phyloP scores from a whole-genome alignment of 2,329 filamentous ascomycete genomes.

The Penicillium sp. region DNA sequence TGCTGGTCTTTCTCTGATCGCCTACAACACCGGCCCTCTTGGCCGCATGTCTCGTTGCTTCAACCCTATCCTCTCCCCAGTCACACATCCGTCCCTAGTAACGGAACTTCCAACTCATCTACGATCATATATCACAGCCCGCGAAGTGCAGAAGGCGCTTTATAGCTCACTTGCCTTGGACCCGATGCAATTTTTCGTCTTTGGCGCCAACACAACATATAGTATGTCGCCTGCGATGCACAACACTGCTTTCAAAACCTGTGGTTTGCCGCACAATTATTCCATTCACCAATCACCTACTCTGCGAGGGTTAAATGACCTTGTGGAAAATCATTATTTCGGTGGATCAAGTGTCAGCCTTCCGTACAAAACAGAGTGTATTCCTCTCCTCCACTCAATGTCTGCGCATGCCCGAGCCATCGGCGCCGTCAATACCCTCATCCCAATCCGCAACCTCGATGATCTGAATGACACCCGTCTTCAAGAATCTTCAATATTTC shows the following conservation, averaged over 20 bases:
- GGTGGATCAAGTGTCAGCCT: constrained; percentile 71
- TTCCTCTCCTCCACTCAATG: constrained; percentile 63
- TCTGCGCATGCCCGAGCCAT: constrained; percentile 73
- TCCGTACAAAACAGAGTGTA: constrained; percentile 72
- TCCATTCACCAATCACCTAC: constrained; percentile 63
- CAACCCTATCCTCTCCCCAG: constrained; percentile 64
- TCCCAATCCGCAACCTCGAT: constrained; percentile 63
- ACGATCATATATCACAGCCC: constrained; percentile 57
- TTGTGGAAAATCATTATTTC: constrained; percentile 66
- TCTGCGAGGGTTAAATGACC: constrained; percentile 61
- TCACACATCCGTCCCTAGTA: constrained; percentile 53
- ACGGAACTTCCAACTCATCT: constrained; percentile 45
- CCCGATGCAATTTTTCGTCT: constrained; percentile 69
- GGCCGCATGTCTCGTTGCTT: constrained; percentile 67
- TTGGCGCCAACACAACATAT: constrained; percentile 70
- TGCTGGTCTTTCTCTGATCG: constrained; percentile 56
- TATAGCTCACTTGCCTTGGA: constrained; percentile 68
- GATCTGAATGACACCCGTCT: constrained; percentile 56
- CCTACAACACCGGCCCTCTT: constrained; percentile 63
- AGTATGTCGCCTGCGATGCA: constrained; percentile 78
- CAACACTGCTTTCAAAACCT: constrained; percentile 64
- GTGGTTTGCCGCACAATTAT: constrained; percentile 69
- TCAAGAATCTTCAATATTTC: constrained; percentile 56
- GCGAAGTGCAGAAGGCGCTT: constrained; percentile 64
- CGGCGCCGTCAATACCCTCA: constrained; percentile 73